These are phyloP conservation scores for Phaseolus coccineus DNA, from an alignment of 331 rosid genomes.

Conservation along the genomic window DNA sequence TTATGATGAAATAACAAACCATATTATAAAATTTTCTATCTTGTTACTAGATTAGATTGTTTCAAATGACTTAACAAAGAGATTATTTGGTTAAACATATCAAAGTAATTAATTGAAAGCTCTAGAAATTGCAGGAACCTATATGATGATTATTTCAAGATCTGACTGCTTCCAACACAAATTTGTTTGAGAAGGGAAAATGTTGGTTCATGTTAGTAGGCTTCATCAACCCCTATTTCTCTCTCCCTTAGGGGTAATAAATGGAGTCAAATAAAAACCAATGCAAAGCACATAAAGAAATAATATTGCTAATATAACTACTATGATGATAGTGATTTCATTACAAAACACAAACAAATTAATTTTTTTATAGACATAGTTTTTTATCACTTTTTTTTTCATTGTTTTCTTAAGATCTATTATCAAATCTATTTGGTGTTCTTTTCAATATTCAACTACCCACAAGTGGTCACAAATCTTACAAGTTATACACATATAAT, in stretches of 20 bases:
- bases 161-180: conserved; percentile 17
- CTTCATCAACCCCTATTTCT: conserved; percentile 28
- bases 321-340: neutral
- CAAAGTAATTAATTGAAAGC: conserved; percentile 2
- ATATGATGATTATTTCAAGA: conserved; percentile 20
- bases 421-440: conserved; percentile 1
- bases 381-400: neutral
- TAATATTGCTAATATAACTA: neutral
- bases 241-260: conserved; percentile 2
- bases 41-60: conserved; percentile 8
- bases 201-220: neutral
- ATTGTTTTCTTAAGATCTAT: neutral
- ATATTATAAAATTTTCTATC: neutral
- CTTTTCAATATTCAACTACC: conserved; percentile 24
- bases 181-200: conserved; percentile 14
- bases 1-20: neutral
- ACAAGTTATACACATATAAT: conserved; percentile 27
- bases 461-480: conserved; percentile 31
- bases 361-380: too few species aligned
- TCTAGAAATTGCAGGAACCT: neutral
- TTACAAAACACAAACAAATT: neutral
- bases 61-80: conserved; percentile 1
- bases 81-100: neutral
- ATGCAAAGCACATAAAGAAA: neutral
- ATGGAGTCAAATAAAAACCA: neutral